Evolutionary conservation across 129 eudicot species (phyloP).

Genomic region (Escallonia rubra): DNA sequence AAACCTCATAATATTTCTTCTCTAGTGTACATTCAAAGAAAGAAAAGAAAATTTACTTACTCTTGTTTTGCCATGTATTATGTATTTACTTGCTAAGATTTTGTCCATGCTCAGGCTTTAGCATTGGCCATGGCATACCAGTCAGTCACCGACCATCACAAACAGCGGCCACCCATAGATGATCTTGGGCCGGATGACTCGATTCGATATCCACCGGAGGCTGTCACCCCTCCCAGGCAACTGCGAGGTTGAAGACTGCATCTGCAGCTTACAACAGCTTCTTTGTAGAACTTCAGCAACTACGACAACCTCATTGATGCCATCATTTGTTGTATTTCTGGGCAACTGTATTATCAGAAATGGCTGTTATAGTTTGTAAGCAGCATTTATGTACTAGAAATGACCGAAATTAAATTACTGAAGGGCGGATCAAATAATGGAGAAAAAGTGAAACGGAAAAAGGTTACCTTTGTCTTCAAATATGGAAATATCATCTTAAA

Average conservation of each 20-base stretch:
- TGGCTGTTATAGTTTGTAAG: no score
- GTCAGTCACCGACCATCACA: conserved; percentile 68
- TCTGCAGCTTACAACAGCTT: background rate
- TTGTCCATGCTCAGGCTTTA: conserved; percentile 47
- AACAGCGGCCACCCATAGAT: conserved; percentile 73
- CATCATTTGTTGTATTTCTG: background rate
- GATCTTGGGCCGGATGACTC: conserved; percentile 54
- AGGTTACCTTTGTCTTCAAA: no score
- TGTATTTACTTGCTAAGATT: background rate
- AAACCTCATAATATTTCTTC: background rate
- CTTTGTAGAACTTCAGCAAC: background rate
- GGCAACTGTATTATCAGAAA: no score
- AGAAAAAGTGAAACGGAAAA: no score
- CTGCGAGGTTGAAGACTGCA: conserved; percentile 21
- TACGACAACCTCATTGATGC: background rate
- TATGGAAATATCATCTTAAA: no score
- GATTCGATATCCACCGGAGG: conserved; percentile 58
- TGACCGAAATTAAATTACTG: no score
- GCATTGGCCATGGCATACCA: conserved; percentile 89
- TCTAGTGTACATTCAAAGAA: background rate
- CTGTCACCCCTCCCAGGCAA: conserved; percentile 43
- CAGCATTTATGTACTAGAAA: no score
- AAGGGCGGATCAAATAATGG: no score
- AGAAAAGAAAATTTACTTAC: background rate
- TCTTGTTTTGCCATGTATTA: background rate